These are phyloP conservation scores for Colletotrichum plurivorum DNA, from an alignment of 2,329 filamentous ascomycete species.

Conservation along the genomic window DNA sequence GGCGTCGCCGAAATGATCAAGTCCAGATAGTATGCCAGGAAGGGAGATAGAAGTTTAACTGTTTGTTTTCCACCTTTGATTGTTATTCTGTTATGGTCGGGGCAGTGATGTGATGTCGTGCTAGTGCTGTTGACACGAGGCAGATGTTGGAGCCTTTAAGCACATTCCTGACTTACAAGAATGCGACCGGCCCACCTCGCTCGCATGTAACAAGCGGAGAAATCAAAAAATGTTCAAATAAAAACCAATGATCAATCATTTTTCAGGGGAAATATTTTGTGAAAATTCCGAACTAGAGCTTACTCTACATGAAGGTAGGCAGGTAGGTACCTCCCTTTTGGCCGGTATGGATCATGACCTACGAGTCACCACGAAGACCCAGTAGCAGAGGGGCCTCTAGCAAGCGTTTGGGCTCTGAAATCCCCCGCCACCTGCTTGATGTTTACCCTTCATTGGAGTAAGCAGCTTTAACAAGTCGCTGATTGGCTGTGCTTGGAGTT, in stretches of 20 bases:
- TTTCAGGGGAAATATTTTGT: too few species aligned
- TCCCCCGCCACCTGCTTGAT: background rate
- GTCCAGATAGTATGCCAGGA: constrained; percentile 20
- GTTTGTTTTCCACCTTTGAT: background rate
- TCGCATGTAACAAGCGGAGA: too few species aligned
- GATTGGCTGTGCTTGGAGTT: constrained; percentile 1
- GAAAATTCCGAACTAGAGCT: too few species aligned
- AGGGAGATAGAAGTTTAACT: constrained; percentile 22
- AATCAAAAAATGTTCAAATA: too few species aligned
- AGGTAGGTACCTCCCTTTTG: too few species aligned
- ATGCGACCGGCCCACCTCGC: background rate
- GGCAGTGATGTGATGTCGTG: constrained; percentile 9
- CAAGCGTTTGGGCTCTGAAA: background rate
- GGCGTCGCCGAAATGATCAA: background rate
- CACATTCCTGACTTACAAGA: background rate
- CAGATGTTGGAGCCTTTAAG: background rate
- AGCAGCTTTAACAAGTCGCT: constrained; percentile 10
- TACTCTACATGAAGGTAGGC: too few species aligned
- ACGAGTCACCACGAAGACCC: background rate
- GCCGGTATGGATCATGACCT: too few species aligned
- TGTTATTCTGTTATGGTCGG: background rate
- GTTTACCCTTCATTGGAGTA: constrained; percentile 30
- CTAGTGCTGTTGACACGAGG: background rate
- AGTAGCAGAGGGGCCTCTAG: background rate
- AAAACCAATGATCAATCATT: too few species aligned